Base-by-base conservation (phyloP, 2,329 filamentous ascomycete species). In the Verticillium longisporum region DNA sequence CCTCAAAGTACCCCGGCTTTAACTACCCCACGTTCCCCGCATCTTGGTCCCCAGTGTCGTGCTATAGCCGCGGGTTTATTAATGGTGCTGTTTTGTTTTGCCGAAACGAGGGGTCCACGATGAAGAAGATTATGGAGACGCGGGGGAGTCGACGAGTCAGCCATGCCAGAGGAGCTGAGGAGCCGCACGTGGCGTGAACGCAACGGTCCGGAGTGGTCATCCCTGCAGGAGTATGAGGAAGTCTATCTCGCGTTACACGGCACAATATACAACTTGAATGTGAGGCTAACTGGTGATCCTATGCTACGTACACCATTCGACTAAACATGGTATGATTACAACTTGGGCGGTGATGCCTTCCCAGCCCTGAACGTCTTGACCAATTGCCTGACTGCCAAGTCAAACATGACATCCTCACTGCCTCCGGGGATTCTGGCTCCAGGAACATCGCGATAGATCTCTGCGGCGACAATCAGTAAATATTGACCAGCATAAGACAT, bases 391-490 rank as follows among this genome's bases (percentile, higher is more conserved):
- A 67, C 62, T 1, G 65, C 66, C 6, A 68, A 55, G 18, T 68
- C 66, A 13, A 68, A 62, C 58, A 67, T 56, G 15, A 68, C 66
- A 59, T 67, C 66, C 58, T 68, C 66, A 53, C 66, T 67, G 1
- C 66, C 66, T 5, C 66, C 66, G 1, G 66, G 66, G 31, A 67
- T 65, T 41, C 59, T 56, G 34, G 60, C 66, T 2, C 68, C 68
- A 4, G 68, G 68, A 15, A 70, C 68, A 31, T 70, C 72, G 21
- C 73, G 67, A 36, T 71, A 70, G 4, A 71, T 68, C 54, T 69
- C 67, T 68, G 58, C 3, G 32, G 10, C 11, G 21, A 54, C 2
- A 1, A 7, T 56, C 10, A 68, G 33, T 56, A 31, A 31, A 63
- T 60, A 1, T 11, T 21, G n/a, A 9, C 18, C n/a, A 53, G 45